These are phyloP conservation scores for Chaetoceros tenuissimus DNA, from an alignment of 108 stramenopile species.

Conservation along the genomic window DNA sequence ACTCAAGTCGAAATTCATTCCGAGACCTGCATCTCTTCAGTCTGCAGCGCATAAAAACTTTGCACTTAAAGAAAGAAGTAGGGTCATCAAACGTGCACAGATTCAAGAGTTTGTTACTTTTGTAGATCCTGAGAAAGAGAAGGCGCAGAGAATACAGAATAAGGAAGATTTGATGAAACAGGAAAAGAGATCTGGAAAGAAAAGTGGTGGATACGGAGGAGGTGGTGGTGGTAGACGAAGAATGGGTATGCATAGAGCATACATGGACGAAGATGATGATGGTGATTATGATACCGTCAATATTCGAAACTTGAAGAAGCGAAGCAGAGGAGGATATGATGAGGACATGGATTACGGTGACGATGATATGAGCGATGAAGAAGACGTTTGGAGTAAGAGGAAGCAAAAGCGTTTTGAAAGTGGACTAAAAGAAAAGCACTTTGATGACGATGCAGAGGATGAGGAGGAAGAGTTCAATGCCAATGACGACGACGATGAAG, in stretches of 20 bases:
- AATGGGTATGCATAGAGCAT: conserved; percentile 60
- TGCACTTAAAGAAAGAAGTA: conserved; percentile 63
- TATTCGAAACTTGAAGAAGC: conserved; percentile 47
- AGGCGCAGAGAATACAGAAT: conserved; percentile 50
- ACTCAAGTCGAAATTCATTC: conserved; percentile 41
- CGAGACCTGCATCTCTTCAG: conserved; percentile 60
- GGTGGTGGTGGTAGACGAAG: conserved; percentile 14
- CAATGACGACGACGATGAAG: conserved; percentile 41
- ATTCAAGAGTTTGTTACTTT: conserved; percentile 73
- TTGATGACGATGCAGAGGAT: conserved; percentile 30
- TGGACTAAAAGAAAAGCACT: conserved; percentile 16
- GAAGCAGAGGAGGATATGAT: conserved; percentile 31
- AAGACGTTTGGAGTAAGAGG: conserved; percentile 43
- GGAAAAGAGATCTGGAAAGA: conserved; percentile 8
- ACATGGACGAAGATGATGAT: conserved; percentile 68
- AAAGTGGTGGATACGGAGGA: conserved; percentile 10
- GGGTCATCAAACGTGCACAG: conserved; percentile 57
- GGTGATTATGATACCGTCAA: conserved; percentile 66
- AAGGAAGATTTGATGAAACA: conserved; percentile 66
- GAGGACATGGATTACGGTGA: conserved; percentile 51
- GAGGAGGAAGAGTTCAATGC: conserved; percentile 43
- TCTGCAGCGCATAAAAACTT: conserved; percentile 75
- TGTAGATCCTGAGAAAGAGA: conserved; percentile 77
- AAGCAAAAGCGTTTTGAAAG: conserved; percentile 23
- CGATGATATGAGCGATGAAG: conserved; percentile 55